Conservation (phyloP, 495 filamentous ascomycete genomes). For the Trypethelium eluteriae region DNA sequence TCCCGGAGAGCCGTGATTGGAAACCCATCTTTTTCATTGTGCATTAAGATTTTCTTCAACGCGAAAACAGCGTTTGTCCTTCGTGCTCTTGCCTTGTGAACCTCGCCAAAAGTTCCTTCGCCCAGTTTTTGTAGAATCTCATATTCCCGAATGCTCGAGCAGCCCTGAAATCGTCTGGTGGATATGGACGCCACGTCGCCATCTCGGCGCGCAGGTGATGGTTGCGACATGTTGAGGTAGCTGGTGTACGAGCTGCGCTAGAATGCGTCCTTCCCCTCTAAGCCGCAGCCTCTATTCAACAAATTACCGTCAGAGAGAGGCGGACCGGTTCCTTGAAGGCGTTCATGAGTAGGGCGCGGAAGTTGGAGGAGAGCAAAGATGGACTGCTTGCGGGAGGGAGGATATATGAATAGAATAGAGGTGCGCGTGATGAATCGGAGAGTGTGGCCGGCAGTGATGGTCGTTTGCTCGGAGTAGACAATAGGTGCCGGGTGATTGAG, state of each 20-base stretch:
- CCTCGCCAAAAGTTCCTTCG: slow-evolving; percentile 96
- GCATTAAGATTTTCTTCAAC: slow-evolving; percentile 90
- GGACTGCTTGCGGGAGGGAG: too few species aligned
- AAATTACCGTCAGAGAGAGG: not conserved
- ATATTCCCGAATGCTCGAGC: slow-evolving; percentile 81
- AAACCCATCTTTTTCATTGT: slow-evolving; percentile 77
- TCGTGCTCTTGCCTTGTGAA: slow-evolving; percentile 78
- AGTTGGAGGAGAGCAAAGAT: not conserved
- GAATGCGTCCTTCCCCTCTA: not conserved
- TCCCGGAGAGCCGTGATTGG: slow-evolving; percentile 74
- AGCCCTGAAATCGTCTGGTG: slow-evolving; percentile 58
- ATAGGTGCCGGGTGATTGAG: slow-evolving; percentile 1
- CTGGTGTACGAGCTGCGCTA: not conserved
- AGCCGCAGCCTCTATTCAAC: not conserved
- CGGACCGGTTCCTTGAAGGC: not conserved
- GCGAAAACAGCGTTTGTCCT: slow-evolving; percentile 67
- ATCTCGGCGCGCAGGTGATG: not conserved
- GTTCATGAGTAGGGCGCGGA: not conserved
- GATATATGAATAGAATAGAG: not conserved
- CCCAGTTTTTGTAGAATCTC: slow-evolving; percentile 86
- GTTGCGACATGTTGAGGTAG: not conserved
- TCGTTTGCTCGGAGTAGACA: slow-evolving; percentile 6
- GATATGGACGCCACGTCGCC: not conserved
- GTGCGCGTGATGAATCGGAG: too few species aligned
- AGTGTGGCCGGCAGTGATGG: not conserved